These are phyloP conservation scores for Trichomonascus vanleenenianus DNA, from an alignment of 805 yeast species.

Conservation along the genomic window DNA sequence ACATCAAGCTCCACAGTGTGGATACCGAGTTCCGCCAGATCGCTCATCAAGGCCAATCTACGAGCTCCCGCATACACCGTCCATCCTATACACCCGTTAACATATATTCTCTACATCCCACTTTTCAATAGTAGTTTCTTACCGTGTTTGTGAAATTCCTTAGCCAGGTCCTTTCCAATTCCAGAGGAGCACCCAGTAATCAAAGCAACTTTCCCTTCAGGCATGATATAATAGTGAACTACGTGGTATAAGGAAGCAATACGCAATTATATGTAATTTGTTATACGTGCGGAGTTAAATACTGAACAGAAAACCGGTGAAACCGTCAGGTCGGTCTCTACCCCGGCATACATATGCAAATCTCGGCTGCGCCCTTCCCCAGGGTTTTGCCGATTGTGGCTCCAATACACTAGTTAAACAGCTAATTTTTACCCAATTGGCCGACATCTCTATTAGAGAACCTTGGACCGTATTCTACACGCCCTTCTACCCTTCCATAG, in stretches of 20 bases:
- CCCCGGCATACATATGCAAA: not conserved
- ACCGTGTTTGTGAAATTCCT: constrained; percentile 2
- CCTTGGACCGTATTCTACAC: too few species aligned
- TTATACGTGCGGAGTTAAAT: not conserved
- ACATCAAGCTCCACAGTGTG: constrained; percentile 51
- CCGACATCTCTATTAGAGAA: too few species aligned
- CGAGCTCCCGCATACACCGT: constrained; percentile 59
- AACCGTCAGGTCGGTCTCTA: not conserved
- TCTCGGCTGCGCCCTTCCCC: not conserved
- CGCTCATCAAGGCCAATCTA: constrained; percentile 51
- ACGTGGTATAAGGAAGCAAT: not conserved
- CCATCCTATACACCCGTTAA: not conserved
- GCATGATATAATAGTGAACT: not conserved
- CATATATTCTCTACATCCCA: not conserved
- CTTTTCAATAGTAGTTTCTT: constrained; percentile 3
- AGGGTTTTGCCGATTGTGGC: too few species aligned
- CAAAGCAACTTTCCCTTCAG: constrained; percentile 3
- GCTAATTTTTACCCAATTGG: too few species aligned
- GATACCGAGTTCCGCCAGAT: constrained; percentile 37
- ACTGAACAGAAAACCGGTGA: not conserved
- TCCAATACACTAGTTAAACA: too few species aligned
- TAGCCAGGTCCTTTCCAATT: constrained; percentile 13
- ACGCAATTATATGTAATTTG: too few species aligned
- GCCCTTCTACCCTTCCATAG: too few species aligned
- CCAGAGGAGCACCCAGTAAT: constrained; percentile 14